These are phyloP conservation scores for Pestalotiopsis sp. DNA, from an alignment of 2,329 filamentous ascomycete genomes.

Conservation along the genomic window DNA sequence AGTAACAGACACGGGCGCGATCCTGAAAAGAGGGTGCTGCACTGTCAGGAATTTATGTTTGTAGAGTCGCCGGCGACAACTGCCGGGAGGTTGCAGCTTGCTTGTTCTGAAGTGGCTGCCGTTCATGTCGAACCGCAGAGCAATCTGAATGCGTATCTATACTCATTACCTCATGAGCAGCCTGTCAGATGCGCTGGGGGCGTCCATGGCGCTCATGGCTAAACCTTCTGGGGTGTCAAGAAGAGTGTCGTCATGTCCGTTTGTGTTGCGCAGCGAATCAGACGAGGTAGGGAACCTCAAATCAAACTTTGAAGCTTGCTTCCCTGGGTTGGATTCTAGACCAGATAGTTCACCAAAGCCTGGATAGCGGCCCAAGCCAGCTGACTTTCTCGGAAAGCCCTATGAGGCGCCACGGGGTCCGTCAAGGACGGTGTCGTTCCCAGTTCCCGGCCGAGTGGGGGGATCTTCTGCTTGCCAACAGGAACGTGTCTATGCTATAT, in stretches of 20 bases:
- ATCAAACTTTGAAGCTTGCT: conserved; percentile 5
- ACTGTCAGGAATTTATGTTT: background rate
- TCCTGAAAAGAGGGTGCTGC: background rate
- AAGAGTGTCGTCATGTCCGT: background rate
- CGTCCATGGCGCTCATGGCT: background rate
- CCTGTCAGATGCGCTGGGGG: background rate
- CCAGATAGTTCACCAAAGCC: background rate
- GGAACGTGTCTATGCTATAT: background rate
- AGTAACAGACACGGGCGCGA: background rate
- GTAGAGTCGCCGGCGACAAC: background rate
- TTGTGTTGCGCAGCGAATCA: background rate
- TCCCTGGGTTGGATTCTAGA: background rate
- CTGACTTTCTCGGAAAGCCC: conserved; percentile 4
- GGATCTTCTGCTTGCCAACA: background rate
- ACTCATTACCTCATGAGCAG: background rate
- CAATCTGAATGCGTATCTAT: background rate
- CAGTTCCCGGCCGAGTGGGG: background rate
- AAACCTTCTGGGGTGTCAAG: background rate
- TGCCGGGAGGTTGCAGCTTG: background rate
- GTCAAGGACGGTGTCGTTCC: background rate
- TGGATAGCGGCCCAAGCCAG: background rate
- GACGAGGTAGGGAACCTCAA: background rate
- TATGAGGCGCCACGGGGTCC: conserved; percentile 3
- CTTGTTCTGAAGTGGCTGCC: background rate
- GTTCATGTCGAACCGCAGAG: background rate